phyloP scores from a whole-genome alignment of 164 flowering plant species.

The Litsea cubeba region DNA sequence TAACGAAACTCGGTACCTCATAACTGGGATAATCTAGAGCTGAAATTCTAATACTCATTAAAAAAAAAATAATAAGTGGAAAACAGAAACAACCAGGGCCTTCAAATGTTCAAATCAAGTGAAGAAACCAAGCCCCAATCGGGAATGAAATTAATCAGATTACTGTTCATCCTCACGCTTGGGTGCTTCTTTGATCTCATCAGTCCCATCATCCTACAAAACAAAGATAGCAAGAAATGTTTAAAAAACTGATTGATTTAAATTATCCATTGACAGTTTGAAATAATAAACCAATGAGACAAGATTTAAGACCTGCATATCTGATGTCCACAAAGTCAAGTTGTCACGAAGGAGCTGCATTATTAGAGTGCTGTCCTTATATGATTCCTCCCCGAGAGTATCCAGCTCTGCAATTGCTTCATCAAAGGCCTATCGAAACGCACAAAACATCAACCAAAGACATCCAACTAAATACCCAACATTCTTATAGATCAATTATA shows the following conservation, averaged over 20 bases:
- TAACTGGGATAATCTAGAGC: background rate
- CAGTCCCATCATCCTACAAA: slow-evolving; percentile 51
- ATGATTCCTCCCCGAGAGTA: slow-evolving; percentile 83
- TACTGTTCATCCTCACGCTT: slow-evolving; percentile 38
- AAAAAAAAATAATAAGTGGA: too few species aligned
- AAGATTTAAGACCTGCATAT: slow-evolving; percentile 59
- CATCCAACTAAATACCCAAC: too few species aligned
- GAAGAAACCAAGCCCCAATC: slow-evolving; percentile 1
- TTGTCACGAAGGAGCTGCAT: slow-evolving; percentile 93
- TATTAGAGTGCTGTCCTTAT: slow-evolving; percentile 84
- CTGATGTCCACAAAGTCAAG: slow-evolving; percentile 85
- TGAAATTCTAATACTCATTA: background rate
- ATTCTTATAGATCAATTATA: too few species aligned
- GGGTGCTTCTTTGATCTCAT: slow-evolving; percentile 82
- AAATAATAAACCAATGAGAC: background rate
- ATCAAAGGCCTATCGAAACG: slow-evolving; percentile 54
- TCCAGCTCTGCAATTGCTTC: slow-evolving; percentile 85
- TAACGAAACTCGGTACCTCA: slow-evolving; percentile 1
- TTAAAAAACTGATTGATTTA: background rate
- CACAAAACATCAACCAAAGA: too few species aligned
- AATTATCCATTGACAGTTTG: too few species aligned
- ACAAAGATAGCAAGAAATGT: background rate
- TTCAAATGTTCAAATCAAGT: background rate
- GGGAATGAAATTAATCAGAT: background rate
- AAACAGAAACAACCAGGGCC: background rate